These are phyloP conservation scores for Stylonectria norvegica DNA, from an alignment of 2,329 filamentous ascomycete species.

Conservation along the genomic window DNA sequence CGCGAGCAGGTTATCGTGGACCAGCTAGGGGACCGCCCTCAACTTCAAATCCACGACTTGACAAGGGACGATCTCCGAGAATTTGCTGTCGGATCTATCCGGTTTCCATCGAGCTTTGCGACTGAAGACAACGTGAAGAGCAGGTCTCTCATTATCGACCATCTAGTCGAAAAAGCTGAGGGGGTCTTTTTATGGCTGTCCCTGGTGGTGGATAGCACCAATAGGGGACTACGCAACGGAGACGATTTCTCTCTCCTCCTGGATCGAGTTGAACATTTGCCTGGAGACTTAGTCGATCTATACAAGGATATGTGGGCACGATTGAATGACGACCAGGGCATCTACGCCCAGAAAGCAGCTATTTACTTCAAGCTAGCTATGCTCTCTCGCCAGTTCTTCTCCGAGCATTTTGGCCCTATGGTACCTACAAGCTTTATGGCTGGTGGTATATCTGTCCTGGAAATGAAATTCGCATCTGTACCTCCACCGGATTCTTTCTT, in stretches of 20 bases:
- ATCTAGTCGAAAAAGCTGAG: background rate
- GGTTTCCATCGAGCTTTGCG: background rate
- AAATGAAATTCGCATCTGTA: background rate
- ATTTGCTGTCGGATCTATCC: background rate
- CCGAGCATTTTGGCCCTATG: too few relatives aligned
- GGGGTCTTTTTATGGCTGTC: constrained; percentile 7
- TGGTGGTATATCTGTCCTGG: background rate
- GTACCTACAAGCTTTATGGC: background rate
- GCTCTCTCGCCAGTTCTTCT: too few relatives aligned
- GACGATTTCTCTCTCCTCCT: background rate
- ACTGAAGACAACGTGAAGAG: background rate
- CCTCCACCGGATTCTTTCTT: background rate
- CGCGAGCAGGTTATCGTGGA: background rate
- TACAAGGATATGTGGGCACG: constrained; percentile 8
- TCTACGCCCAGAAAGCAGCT: constrained; percentile 3
- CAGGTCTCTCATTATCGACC: background rate
- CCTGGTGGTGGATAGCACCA: background rate
- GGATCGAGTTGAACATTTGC: background rate
- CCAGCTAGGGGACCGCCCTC: background rate
- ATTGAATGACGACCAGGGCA: background rate
- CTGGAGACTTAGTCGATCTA: background rate
- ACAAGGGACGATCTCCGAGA: background rate
- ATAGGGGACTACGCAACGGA: background rate
- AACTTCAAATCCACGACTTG: constrained; percentile 4
- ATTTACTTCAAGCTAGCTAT: constrained; percentile 1